phyloP scores from a whole-genome alignment of 345 rosid species.

The Acer saccharum region DNA sequence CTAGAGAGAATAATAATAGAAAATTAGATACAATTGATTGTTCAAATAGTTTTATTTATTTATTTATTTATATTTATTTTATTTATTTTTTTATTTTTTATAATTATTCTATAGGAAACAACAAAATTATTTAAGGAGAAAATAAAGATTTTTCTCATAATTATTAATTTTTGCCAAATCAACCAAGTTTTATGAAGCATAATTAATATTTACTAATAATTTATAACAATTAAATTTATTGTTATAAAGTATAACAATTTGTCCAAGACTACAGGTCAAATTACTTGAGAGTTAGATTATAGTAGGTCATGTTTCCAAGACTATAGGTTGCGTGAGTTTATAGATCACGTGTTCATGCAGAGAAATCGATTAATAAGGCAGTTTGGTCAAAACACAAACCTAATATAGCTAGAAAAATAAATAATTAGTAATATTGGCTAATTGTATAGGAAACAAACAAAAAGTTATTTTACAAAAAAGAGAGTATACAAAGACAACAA shows the following conservation, averaged over 20 bases:
- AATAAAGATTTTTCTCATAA: not conserved
- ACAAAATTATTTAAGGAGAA: not conserved
- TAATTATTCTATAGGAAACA: not conserved
- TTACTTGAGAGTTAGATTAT: not conserved
- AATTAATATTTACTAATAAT: not conserved
- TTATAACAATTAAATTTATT: not conserved
- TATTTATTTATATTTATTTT: too few species aligned
- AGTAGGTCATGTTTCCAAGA: not conserved
- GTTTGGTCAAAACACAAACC: not conserved
- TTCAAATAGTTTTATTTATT: not conserved
- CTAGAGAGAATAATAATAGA: conserved; percentile 38
- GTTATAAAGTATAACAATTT: not conserved
- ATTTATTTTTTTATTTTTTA: not conserved
- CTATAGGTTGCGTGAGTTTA: not conserved
- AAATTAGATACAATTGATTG: not conserved
- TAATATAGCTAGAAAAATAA: not conserved
- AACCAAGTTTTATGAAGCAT: not conserved
- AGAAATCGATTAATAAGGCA: not conserved
- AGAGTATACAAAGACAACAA: not conserved
- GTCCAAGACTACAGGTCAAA: not conserved
- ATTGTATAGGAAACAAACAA: not conserved
- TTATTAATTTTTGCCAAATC: not conserved
- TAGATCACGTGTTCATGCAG: not conserved
- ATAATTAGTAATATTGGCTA: not conserved
- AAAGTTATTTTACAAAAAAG: not conserved